Evolutionary conservation across 495 filamentous ascomycete species (phyloP), one percentile per base, ranked within the genome.

Genomic region (Aspergillus conjunctus): DNA sequence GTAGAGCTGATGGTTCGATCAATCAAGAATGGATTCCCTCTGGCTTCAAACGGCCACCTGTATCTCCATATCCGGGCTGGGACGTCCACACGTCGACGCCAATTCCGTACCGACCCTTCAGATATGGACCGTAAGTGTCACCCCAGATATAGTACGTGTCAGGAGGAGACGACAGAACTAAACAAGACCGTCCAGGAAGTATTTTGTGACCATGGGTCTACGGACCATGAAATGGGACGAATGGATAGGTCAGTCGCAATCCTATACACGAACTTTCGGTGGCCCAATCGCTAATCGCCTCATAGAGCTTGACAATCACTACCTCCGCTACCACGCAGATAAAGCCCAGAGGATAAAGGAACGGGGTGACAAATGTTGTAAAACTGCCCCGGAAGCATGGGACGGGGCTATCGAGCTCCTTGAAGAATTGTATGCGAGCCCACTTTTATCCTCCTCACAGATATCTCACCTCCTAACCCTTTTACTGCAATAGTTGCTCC

Each of bases 201-300:
- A 89, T 65, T 85, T 91, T 67, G 81, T 92, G 57, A 95, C 89
- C 2, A 91, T 96, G 89, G 92, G 92, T 2, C 78, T 96, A 14
- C 83, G 91, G 48, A 86, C 80, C 21, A 84, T 94, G 81, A 81
- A 88, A 61, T 90, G 87, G 78, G 85, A 88, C 65, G 88, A 91
- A 39, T 96, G 91, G 91, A 94, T 95, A 63, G 86, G 76, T 81
- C 55, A 61, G 68, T 53, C 10, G 21, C 21, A 46, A 17, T n/a
- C 20, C 34, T 53, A 37, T 31, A 4, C 37, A 15, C 17, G 49
- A 26, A 49, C n/a, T 49, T 14, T 18, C 11, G 7, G 43, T 39
- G 14, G 57, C 39, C 58, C 39, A 63, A 55, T 55, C 49, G 54
- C 54, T 54, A n/a, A 59, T 41, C 31, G 5, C 22, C 9, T 26